These are phyloP conservation scores for Nakazawaea ambrosiae DNA, from an alignment of 805 yeast genomes.

Conservation along the genomic window DNA sequence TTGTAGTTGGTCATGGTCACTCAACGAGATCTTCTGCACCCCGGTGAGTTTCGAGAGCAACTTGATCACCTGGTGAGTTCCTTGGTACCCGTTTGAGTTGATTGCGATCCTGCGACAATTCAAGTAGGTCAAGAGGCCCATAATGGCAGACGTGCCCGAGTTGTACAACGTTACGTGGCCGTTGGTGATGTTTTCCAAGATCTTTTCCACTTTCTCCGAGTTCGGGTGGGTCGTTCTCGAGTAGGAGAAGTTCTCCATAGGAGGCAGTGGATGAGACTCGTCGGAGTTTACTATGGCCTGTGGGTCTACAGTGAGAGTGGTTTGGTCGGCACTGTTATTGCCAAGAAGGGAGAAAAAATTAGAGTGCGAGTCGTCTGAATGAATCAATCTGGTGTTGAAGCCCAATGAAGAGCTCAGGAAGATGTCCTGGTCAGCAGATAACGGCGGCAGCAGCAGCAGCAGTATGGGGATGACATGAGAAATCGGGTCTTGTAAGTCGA, in stretches of 20 bases:
- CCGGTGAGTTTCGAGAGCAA: slow-evolving; percentile 36
- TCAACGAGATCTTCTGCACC: slow-evolving; percentile 28
- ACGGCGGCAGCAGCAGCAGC: background rate
- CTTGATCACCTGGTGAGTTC: slow-evolving; percentile 41
- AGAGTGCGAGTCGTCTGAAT: slow-evolving; percentile 24
- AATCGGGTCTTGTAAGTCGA: background rate
- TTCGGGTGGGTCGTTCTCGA: slow-evolving; percentile 40
- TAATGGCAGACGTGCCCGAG: slow-evolving; percentile 45
- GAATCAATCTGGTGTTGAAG: slow-evolving; percentile 28
- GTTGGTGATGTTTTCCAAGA: slow-evolving; percentile 36
- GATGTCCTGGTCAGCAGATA: slow-evolving; percentile 1
- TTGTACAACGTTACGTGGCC: slow-evolving; percentile 40
- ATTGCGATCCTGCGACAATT: slow-evolving; percentile 39
- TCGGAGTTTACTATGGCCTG: background rate
- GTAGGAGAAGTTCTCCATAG: slow-evolving; percentile 16
- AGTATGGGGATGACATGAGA: background rate
- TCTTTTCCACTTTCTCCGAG: slow-evolving; percentile 38
- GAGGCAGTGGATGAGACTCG: background rate
- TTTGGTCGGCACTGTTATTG: slow-evolving; percentile 10
- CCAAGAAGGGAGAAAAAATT: too few relatives aligned
- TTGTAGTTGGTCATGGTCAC: slow-evolving; percentile 24
- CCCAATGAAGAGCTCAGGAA: slow-evolving; percentile 16
- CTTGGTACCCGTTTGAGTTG: slow-evolving; percentile 43
- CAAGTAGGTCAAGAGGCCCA: slow-evolving; percentile 38
- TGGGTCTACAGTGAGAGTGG: slow-evolving; percentile 2